Base-by-base conservation (phyloP, 148 eudicot species). In the Camellia lanceoleosa region DNA sequence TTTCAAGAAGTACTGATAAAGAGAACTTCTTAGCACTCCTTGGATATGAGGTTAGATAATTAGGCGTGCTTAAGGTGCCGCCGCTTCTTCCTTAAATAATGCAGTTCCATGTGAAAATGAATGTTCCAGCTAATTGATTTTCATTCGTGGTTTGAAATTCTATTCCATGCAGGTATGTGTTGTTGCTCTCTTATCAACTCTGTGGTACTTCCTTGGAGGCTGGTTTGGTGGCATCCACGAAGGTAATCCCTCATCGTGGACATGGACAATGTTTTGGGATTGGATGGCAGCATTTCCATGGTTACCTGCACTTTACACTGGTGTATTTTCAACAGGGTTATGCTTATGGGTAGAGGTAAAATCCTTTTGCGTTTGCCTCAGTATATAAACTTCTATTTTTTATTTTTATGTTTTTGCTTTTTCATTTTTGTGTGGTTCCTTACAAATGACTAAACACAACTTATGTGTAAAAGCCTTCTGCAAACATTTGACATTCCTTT, bases 331-430 rank as follows among this genome's bases (percentile, higher is more conserved):
- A 12, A 90, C 95, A 1, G 87, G 92, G 44, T 55, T 92, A 75
- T 92, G 97, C 88, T 83, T 90, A 75, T 90, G 94, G 94, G 68
- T 87, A 66, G 97, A 92, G 94, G 97, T 92, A 89, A 44, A 30
- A n/a, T 68, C 55, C 49, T 60, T 44, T 2, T 44, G 20, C 65
- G 6, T 38, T 30, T 67, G 11, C 73, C 8, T 14, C 3, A 0
- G 47, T 30, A 4, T 13, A 15, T 51, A 43, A 14, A 60, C 30
- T 52, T 73, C 54, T 49, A 55, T 2, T 42, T 14, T 56, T 49
- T 1, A 5, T 2, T 15, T 15, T 38, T 11, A 20, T 71, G 60
- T 71, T 71, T 55, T 3, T 5, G 43, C 61, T 4, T 72, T 54
- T 54, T 52, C 1, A 1, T 73, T 15, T 73, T 6, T 47, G 14